These are phyloP conservation scores for Russula sp. DNA, from an alignment of 768 basidiomycete genomes.

Conservation along the genomic window DNA sequence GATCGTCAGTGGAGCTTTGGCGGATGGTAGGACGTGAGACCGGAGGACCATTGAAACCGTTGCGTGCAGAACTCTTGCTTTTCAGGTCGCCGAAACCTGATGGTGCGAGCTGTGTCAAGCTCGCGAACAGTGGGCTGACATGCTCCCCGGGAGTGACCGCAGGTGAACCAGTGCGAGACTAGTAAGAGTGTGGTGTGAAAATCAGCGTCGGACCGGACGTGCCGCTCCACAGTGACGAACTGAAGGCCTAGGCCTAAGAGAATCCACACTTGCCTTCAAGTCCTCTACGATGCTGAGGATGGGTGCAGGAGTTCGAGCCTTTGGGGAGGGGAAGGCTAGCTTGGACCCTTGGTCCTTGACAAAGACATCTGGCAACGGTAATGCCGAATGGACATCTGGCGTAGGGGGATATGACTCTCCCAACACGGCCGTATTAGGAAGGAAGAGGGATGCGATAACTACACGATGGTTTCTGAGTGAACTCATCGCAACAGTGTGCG, in stretches of 20 bases:
- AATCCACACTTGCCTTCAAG: conserved; percentile 43
- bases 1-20: conserved; percentile 25
- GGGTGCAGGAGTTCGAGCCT: conserved; percentile 31
- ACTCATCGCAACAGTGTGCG: conserved; percentile 39
- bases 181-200: not conserved
- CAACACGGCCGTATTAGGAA: conserved; percentile 63
- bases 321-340: conserved; percentile 17
- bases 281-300: conserved; percentile 75
- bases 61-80: conserved; percentile 11
- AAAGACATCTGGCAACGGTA: conserved; percentile 19
- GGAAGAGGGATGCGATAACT: conserved; percentile 78
- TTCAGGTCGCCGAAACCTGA: conserved; percentile 16
- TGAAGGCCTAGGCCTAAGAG: not conserved
- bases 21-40: conserved; percentile 18
- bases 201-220: conserved; percentile 11
- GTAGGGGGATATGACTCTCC: conserved; percentile 51
- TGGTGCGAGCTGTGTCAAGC: conserved; percentile 22
- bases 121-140: conserved; percentile 50
- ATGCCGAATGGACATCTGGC: conserved; percentile 30
- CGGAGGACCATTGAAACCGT: conserved; percentile 22
- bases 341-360: conserved; percentile 15
- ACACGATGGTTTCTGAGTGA: conserved; percentile 67
- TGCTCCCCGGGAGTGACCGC: conserved; percentile 38
- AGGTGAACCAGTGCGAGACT: conserved; percentile 38
- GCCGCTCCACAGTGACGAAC: not conserved